phyloP scores from a whole-genome alignment of 192 early-diverging fungal species.

The Mortierella antarctica region DNA sequence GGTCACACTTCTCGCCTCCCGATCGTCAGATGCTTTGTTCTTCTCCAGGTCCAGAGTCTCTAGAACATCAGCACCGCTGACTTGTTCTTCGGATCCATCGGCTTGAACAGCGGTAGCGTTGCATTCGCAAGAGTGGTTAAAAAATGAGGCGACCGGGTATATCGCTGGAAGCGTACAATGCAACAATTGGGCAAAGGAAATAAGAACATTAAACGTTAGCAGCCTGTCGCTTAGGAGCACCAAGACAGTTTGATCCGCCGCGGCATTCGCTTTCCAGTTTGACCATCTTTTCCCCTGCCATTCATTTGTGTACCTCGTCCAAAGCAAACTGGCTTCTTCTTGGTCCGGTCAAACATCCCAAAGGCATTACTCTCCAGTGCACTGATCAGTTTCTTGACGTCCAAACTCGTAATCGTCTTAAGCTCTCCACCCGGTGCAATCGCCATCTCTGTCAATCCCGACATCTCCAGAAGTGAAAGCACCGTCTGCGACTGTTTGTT shows the following conservation, averaged over 20 bases:
- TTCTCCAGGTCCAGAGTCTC: not conserved
- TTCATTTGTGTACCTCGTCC: conserved; percentile 53
- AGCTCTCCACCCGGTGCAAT: conserved; percentile 11
- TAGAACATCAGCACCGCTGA: conserved; percentile 19
- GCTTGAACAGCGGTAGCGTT: conserved; percentile 54
- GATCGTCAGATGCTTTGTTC: not conserved
- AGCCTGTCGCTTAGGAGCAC: not conserved
- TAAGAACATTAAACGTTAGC: not conserved
- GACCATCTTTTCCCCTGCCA: not conserved
- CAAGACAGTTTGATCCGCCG: not conserved
- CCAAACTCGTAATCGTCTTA: conserved; percentile 13
- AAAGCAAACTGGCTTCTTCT: conserved; percentile 50
- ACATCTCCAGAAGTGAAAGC: conserved; percentile 52
- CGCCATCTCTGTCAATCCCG: conserved; percentile 53
- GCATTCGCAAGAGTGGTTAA: conserved; percentile 76
- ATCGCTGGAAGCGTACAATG: too few species aligned
- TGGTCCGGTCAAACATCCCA: conserved; percentile 66
- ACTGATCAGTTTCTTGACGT: conserved; percentile 68
- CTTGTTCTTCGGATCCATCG: conserved; percentile 23
- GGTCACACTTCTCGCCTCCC: not conserved
- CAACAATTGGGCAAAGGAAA: conserved; percentile 48
- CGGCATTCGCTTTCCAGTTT: not conserved
- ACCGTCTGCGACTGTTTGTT: conserved; percentile 60
- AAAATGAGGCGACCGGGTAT: conserved; percentile 70
- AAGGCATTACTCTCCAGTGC: conserved; percentile 76